Percentiles rank a stretch among this genome's conserved stretches.
phyloP scores from a whole-genome alignment of 2,329 filamentous ascomycete genomes.

The Microdochium nivale region DNA sequence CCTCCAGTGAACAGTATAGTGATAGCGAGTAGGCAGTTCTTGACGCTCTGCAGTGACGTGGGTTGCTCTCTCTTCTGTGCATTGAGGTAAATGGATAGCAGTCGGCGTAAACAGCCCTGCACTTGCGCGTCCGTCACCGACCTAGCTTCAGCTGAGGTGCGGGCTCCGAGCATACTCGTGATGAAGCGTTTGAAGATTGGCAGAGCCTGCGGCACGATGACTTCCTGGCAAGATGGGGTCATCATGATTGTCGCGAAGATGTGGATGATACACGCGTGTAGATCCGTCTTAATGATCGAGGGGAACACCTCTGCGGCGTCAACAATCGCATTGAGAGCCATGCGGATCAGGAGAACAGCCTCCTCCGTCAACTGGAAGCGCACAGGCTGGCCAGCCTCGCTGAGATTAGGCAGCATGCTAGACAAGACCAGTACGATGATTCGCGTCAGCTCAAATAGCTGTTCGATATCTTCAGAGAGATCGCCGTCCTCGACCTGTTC shows the following conservation, averaged over 20 bases:
- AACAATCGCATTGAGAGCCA: slow-evolving; percentile 78
- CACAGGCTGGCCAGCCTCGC: slow-evolving; percentile 54
- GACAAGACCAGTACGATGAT: slow-evolving; percentile 92
- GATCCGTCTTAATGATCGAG: slow-evolving; percentile 88
- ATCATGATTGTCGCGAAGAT: slow-evolving; percentile 91
- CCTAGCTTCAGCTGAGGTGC: slow-evolving; percentile 21
- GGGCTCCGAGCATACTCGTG: slow-evolving; percentile 54
- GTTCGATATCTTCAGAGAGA: slow-evolving; percentile 93
- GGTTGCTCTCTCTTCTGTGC: slow-evolving; percentile 68
- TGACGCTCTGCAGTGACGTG: slow-evolving; percentile 77
- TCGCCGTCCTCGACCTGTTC: slow-evolving; percentile 62
- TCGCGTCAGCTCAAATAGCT: slow-evolving; percentile 90
- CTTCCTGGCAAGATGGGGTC: slow-evolving; percentile 76
- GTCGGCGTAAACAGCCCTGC: slow-evolving; percentile 72
- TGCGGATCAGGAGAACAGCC: slow-evolving; percentile 69
- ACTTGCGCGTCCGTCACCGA: slow-evolving; percentile 59
- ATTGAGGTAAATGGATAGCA: slow-evolving; percentile 70
- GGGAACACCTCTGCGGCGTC: slow-evolving; percentile 95
- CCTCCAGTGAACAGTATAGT: slow-evolving; percentile 85
- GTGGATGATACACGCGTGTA: slow-evolving; percentile 93
- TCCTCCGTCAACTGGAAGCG: slow-evolving; percentile 82
- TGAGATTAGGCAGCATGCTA: slow-evolving; percentile 75
- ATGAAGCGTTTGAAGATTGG: slow-evolving; percentile 91
- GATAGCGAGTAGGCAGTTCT: slow-evolving; percentile 81
- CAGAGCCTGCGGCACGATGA: slow-evolving; percentile 81